Evolutionary conservation across 345 rosid species (phyloP), one percentile per base, ranked within the genome.

Genomic region (Camelina laxa): DNA sequence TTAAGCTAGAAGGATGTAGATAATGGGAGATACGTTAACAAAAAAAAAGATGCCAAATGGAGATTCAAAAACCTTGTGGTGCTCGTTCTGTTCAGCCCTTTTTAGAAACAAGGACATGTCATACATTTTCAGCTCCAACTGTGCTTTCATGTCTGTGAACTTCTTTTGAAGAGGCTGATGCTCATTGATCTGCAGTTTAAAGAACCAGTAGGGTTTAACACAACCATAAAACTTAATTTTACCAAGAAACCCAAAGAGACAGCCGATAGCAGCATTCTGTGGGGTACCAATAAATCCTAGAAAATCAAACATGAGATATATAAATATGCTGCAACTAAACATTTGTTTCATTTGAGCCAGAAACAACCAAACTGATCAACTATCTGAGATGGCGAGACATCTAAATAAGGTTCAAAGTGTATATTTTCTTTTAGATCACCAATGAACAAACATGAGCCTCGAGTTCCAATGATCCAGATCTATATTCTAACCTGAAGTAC

Each of bases 61-160:
- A 66, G 64, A 41, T 61, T 54, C 63, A 73, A 76, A 27, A 78
- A 93, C 98, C 97, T 91, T 91, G 64, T 89, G 97, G 80, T 89
- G 92, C 81, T 91, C 97, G 79, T 93, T 93, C 84, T 93, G 93
- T 81, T 91, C 92, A 33, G 92, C 97, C 71, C 94, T 85, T 80
- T 84, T 85, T 72, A 91, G 84, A 76, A 93, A 93, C 65, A 93
- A 79, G 58, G 94, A 89, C 64, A 93, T 87, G 75, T 93, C 97
- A 82, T 93, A 91, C 54, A 76, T 83, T 77, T 91, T 89, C 36
- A 93, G 92, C 80, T 93, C 97, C 73, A 93, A 60, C 80, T 89
- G 94, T 45, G 89, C 79, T 75, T 85, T 85, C 58, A 86, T 87
- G 75, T 89, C 96, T 65, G 65, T 41, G 70, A 82, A 91, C 85